Conservation (phyloP, 169 alveolate genomes). For the Cryptosporidium andersoni region DNA sequence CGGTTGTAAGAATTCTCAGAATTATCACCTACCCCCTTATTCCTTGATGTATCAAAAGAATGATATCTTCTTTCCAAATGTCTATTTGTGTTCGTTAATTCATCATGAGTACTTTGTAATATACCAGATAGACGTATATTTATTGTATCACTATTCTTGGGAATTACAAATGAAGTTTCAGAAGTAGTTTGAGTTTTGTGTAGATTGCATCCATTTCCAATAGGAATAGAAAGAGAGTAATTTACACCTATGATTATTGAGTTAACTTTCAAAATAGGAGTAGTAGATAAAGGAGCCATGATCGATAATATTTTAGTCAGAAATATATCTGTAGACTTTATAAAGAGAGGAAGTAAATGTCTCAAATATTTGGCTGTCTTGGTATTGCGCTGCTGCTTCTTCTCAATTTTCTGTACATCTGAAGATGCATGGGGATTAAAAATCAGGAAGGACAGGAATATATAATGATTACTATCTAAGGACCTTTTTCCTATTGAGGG, state of each 20-base stretch:
- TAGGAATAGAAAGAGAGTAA: conserved; percentile 54
- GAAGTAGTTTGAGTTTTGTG: neutral
- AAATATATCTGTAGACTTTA: conserved; percentile 46
- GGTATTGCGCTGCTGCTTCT: conserved; percentile 39
- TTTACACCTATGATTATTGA: conserved; percentile 33
- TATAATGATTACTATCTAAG: conserved; percentile 12
- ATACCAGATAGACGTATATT: conserved; percentile 9
- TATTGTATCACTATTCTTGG: conserved; percentile 3
- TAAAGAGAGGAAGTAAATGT: conserved; percentile 60
- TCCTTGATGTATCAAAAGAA: conserved; percentile 31
- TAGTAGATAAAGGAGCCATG: conserved; percentile 53
- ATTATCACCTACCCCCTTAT: conserved; percentile 10
- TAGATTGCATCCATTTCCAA: neutral
- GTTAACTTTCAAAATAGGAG: conserved; percentile 43
- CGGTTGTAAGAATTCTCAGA: conserved; percentile 18
- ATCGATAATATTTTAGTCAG: conserved; percentile 18
- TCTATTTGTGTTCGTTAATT: no score
- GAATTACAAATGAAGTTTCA: neutral
- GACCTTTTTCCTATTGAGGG: neutral
- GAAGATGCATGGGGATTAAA: conserved; percentile 67
- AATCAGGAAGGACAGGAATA: conserved; percentile 26
- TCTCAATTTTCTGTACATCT: conserved; percentile 51
- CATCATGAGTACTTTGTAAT: neutral
- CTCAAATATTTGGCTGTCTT: conserved; percentile 42
- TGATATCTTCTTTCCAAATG: conserved; percentile 2